Conservation (phyloP, 2,329 filamentous ascomycete genomes). For the Drechslera avenae region DNA sequence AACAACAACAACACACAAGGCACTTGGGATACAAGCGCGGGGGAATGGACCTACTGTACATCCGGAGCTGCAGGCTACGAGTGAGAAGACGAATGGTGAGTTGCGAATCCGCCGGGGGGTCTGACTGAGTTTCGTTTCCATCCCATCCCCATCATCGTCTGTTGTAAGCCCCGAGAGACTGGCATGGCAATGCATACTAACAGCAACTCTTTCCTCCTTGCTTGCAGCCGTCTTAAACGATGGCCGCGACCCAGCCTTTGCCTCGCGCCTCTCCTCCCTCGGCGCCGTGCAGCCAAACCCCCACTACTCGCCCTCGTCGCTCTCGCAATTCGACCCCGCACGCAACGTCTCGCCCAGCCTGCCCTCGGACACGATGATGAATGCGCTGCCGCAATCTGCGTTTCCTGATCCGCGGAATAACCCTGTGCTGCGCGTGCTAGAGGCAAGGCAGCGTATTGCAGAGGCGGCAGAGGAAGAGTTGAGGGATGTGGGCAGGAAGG, state of each 20-base stretch:
- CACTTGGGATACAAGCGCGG: slow-evolving; percentile 21
- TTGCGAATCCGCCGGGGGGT: no score
- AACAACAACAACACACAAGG: slow-evolving; percentile 3
- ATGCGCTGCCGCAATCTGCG: slow-evolving; percentile 35
- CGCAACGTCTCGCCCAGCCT: slow-evolving; percentile 32
- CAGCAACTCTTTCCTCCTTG: no score
- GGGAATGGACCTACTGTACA: slow-evolving; percentile 49
- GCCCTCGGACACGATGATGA: slow-evolving; percentile 38
- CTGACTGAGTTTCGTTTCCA: no score
- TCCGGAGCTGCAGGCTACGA: slow-evolving; percentile 48
- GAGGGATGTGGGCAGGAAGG: slow-evolving; percentile 50
- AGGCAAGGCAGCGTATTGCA: slow-evolving; percentile 57
- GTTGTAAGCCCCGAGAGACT: no score
- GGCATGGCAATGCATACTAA: no score
- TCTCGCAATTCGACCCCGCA: slow-evolving; percentile 50
- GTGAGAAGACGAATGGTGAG: slow-evolving; percentile 48
- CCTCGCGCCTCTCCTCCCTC: slow-evolving; percentile 75
- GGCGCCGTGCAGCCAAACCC: slow-evolving; percentile 64
- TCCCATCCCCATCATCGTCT: no score
- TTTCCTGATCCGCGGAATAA: slow-evolving; percentile 51
- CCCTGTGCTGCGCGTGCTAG: slow-evolving; percentile 60
- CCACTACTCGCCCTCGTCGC: slow-evolving; percentile 61
- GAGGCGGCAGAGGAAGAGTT: slow-evolving; percentile 61
- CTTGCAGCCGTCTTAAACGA: slow-evolving; percentile 62
- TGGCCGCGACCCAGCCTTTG: slow-evolving; percentile 68